These are phyloP conservation scores for Acacia crassicarpa DNA, from an alignment of 306 rosid genomes.

Conservation along the genomic window DNA sequence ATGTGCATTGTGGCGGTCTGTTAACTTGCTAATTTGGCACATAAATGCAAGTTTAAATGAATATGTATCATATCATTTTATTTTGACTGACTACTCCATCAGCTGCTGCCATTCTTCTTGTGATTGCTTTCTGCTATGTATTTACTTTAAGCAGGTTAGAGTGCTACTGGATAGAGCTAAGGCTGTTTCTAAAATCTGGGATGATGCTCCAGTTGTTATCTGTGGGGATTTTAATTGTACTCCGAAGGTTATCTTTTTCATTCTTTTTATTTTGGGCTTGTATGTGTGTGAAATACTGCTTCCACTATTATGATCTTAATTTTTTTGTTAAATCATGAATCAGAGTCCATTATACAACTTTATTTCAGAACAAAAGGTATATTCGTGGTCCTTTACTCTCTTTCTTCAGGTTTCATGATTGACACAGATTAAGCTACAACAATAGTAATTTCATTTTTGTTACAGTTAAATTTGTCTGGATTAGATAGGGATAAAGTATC, in stretches of 20 bases:
- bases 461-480: constrained; percentile 80
- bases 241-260: constrained; percentile 68
- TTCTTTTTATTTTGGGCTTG: neutral
- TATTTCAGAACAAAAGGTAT: constrained; percentile 81
- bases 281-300: neutral
- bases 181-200: constrained; percentile 77
- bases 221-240: constrained; percentile 98
- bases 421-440: constrained; percentile 5
- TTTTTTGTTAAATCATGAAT: constrained; percentile 18
- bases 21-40: constrained; percentile 1
- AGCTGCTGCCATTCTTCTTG: constrained; percentile 27
- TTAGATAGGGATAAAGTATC: constrained; percentile 78
- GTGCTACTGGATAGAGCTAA: constrained; percentile 74
- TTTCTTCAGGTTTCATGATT: constrained; percentile 17
- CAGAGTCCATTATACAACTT: constrained; percentile 95
- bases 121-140: constrained; percentile 22
- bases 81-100: constrained; percentile 15
- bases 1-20: neutral
- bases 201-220: constrained; percentile 79
- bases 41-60: constrained; percentile 23
- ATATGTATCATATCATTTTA: constrained; percentile 14
- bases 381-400: constrained; percentile 20
- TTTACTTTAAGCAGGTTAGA: constrained; percentile 70
- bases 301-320: constrained; percentile 20
- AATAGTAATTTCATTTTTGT: constrained; percentile 30